Base-by-base conservation (phyloP, 805 yeast species). In the Candida lessepsii region DNA sequence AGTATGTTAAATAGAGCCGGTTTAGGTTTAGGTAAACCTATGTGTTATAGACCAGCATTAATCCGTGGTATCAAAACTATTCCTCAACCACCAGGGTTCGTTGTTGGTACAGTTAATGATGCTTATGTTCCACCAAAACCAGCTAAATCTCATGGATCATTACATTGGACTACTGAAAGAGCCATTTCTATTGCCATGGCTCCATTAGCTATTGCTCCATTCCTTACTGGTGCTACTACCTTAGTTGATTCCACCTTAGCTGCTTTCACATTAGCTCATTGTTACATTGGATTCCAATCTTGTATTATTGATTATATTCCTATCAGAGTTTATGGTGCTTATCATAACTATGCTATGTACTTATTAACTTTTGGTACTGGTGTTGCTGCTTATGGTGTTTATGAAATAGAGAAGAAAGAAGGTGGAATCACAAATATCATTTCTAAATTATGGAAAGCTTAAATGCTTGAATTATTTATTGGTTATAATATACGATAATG, bases 221-320 rank as follows among this genome's bases (percentile, higher is more conserved):
- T 83, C 40, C 60, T 79, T 17, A 67, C 81, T 5, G 78, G 80
- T 25, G 56, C 70, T 16, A 60, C 72, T 10, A 67, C 80, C n/a
- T 58, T 70, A 30, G 44, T 78, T 2, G 93, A 85, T 60, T 66
- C 85, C 3, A 48, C 78, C 2, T 60, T 84, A 53, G 66, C 80
- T 11, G 66, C 80, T 2, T 60, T 78, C 10, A 55, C 83, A 35
- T 62, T 85, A 48, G 71, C 75, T 54, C 93, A 86, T 59, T 72
- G 80, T 41, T 78, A 76, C 58, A 78, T 78, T 35, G 95, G 93
- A 2, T 80, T 84, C 70, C 81, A 79, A 54, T 71, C 86, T 30
- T 83, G 93, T 70, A 85, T 86, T 51, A 75, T 76, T 41, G 93
- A 86, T 61, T 83, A 84, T 64, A 81, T 86, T 40, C 93, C 91